Percentiles rank a stretch among this genome's conserved stretches.
phyloP scores from a whole-genome alignment of 2,329 filamentous ascomycete genomes.

The Dactylellina leptospora region DNA sequence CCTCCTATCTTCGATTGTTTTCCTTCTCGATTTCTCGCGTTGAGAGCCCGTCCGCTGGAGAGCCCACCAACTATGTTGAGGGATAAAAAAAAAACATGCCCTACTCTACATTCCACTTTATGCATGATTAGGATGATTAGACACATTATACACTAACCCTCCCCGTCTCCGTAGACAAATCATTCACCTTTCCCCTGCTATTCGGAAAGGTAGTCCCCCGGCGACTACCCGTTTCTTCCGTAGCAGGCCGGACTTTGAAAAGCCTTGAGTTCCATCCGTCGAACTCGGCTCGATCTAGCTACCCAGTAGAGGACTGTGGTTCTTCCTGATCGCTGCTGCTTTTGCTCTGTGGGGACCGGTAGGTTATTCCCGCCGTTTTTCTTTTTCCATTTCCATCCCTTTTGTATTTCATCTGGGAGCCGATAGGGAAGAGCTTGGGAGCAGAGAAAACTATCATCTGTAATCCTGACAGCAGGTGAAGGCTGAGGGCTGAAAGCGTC shows the following conservation, averaged over 20 bases:
- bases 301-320: conserved; percentile 14
- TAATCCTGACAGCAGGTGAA: conserved; percentile 19
- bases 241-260: conserved; percentile 33
- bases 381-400: conserved; percentile 11
- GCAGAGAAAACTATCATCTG: conserved; percentile 18
- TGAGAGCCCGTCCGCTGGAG: conserved; percentile 32
- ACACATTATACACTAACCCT: conserved; percentile 53
- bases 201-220: conserved; percentile 38
- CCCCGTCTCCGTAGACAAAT: conserved; percentile 39
- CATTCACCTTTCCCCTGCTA: conserved; percentile 24
- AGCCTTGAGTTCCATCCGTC: conserved; percentile 45
- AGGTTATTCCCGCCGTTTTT: conserved; percentile 24
- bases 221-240: conserved; percentile 38
- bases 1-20: conserved; percentile 46
- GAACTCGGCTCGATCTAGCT: conserved; percentile 44
- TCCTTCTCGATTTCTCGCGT: conserved; percentile 40
- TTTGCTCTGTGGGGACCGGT: conserved; percentile 29
- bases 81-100: conserved; percentile 52
- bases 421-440: conserved; percentile 15
- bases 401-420: conserved; percentile 3
- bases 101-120: conserved; percentile 51
- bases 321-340: conserved; percentile 20
- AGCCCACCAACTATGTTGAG: conserved; percentile 43
- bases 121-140: conserved; percentile 50
- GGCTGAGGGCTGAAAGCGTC: conserved; percentile 19